Conservation (phyloP, 225 moss, liverwort and hornwort species). For the Climacium dendroides region DNA sequence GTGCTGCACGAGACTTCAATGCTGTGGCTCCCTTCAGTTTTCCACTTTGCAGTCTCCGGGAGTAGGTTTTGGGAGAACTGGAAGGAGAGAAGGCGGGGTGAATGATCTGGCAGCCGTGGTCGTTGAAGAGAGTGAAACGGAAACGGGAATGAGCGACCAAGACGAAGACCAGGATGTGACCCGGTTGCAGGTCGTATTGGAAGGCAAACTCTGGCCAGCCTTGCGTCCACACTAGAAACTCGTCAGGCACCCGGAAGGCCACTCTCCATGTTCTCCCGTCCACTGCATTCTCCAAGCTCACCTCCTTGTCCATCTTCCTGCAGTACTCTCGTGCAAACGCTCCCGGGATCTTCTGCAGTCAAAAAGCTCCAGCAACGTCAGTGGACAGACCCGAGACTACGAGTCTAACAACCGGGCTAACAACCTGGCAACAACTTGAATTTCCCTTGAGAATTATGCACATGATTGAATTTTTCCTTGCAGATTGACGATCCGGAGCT, state of each 20-base stretch:
- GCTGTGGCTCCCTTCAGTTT: not conserved
- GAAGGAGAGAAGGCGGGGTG: not conserved
- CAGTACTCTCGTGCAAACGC: not conserved
- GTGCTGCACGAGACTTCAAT: not conserved
- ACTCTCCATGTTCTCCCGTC: constrained; percentile 1
- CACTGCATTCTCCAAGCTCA: not conserved
- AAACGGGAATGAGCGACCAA: not conserved
- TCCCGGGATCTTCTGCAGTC: not conserved
- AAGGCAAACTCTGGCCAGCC: not conserved
- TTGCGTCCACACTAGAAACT: not conserved
- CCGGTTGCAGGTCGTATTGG: not conserved
- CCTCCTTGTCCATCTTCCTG: not conserved
- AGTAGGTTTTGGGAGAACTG: not conserved
- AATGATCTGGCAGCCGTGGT: not conserved
- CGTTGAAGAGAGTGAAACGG: not conserved
- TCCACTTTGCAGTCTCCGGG: not conserved
- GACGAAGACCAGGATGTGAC: not conserved
- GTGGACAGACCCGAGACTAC: not conserved
- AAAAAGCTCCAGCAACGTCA: not conserved
- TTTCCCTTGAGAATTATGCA: not conserved
- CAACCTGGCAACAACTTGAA: not conserved
- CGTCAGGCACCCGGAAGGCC: not conserved
- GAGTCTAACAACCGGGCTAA: not conserved
- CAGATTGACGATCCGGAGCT: not conserved
- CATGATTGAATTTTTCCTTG: not conserved